Base-by-base conservation (phyloP, 2,329 filamentous ascomycete species). In the Lachnum nothofagi region DNA sequence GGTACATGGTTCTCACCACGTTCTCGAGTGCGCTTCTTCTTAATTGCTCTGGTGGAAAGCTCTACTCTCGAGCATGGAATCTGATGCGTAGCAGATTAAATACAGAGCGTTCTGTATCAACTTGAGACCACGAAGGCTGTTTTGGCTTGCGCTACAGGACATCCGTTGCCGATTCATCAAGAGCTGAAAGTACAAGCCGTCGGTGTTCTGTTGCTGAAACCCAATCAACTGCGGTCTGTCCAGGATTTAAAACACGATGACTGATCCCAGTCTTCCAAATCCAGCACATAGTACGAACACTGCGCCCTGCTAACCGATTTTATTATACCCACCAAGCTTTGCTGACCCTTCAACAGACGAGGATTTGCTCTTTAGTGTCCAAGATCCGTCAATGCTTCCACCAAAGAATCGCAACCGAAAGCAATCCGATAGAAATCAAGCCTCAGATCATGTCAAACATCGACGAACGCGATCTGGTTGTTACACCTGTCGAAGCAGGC, bases 401-500 rank as follows among this genome's bases (percentile, higher is more conserved):
- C 59, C 56, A 19, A 64, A 62, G 22, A 60, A 51, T 34, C 50
- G 60, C 35, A 62, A 59, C 49, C 54, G 63, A 41, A 60, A 61
- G 31, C 65, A 62, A 49, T n/a, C n/a, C n/a, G n/a, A n/a, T n/a
- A 56, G 59, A 12, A 57, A 42, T 17, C 56, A 60, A 38, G 50
- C 52, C 41, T 48, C 54, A 37, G 61, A 64, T n/a, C 56, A 61
- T 63, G 86, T 94, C 58, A 97, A 97, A 69, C 91, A 97, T 67
- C 85, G 91, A 53, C 82, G 93, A 59, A 97, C 93, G 37, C 79
- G 93, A 60, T 96, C 90, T 55, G 93, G 93, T 23, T 98, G 93
- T 70, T 96, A 80, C 65, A 97, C 91, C 40, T 98, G 93, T 68
- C 80, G 93, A 51, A 85, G 84, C 61, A 80, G 93, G 58, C 81